These are phyloP conservation scores for Euryodendron excelsum DNA, from an alignment of 148 eudicot genomes.

Conservation along the genomic window DNA sequence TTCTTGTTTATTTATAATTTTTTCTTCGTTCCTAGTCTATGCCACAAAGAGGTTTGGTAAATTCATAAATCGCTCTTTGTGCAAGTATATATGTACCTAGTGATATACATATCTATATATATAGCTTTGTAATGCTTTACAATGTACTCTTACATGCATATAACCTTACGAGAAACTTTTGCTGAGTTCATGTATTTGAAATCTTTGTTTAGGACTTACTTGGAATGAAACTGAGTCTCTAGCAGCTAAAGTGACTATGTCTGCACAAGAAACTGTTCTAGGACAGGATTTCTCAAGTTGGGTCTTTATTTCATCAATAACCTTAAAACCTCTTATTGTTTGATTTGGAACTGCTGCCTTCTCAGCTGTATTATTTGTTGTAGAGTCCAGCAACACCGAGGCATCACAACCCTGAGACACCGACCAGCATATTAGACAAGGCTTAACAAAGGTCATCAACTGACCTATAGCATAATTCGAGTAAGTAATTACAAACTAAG, in stretches of 20 bases:
- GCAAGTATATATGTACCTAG: no score
- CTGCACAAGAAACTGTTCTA: slow-evolving; percentile 47
- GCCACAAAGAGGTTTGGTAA: no score
- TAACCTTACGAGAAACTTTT: no score
- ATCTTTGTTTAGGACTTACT: slow-evolving; percentile 19
- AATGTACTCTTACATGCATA: no score
- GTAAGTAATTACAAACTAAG: neutral
- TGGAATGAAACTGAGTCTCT: slow-evolving; percentile 47
- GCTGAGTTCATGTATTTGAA: neutral
- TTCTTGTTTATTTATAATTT: no score
- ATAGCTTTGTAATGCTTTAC: no score
- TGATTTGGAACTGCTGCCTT: slow-evolving; percentile 38
- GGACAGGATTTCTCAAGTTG: slow-evolving; percentile 39
- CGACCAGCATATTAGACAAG: no score
- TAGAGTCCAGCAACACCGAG: slow-evolving; percentile 35
- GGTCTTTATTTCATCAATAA: slow-evolving; percentile 38
- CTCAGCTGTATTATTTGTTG: slow-evolving; percentile 22
- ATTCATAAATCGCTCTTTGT: no score
- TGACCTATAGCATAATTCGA: slow-evolving; percentile 34
- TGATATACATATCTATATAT: no score
- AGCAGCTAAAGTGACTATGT: slow-evolving; percentile 44
- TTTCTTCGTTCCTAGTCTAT: no score
- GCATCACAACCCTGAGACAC: no score
- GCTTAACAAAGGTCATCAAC: no score
- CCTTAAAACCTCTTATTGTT: slow-evolving; percentile 31